Conservation (phyloP, 1,284 basidiomycete genomes). For the Retiboletus flavoniger region DNA sequence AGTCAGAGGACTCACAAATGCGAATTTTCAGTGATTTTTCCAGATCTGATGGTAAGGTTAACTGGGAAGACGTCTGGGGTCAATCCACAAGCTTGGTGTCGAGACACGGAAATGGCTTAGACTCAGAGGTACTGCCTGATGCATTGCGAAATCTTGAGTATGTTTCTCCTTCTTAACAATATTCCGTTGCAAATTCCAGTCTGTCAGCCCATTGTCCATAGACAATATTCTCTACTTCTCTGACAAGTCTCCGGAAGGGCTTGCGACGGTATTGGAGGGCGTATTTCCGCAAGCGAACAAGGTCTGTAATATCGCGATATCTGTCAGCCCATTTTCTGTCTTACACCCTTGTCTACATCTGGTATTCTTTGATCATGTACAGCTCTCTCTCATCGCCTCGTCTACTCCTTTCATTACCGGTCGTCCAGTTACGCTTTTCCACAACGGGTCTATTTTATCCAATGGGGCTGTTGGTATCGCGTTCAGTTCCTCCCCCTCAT, state of each 20-base stretch:
- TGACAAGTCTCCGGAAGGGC: conserved; percentile 61
- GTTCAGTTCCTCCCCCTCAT: conserved; percentile 35
- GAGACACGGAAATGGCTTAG: background rate
- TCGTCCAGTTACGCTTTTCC: conserved; percentile 73
- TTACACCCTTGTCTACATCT: background rate
- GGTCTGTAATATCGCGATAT: conserved; percentile 37
- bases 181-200: conserved; percentile 1
- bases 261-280: conserved; percentile 47
- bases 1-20: conserved; percentile 17
- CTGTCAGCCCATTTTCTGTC: conserved; percentile 1
- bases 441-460: conserved; percentile 55
- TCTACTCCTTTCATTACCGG: conserved; percentile 88
- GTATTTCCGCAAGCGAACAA: conserved; percentile 51
- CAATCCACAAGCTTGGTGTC: conserved; percentile 19
- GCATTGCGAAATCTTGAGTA: conserved; percentile 21
- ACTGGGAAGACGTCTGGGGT: conserved; percentile 58
- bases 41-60: conserved; percentile 28
- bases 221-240: conserved; percentile 56
- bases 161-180: conserved; percentile 1
- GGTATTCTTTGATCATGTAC: conserved; percentile 6
- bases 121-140: conserved; percentile 11
- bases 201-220: conserved; percentile 15
- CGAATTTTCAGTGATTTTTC: conserved; percentile 12
- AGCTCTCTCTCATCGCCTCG: conserved; percentile 73
- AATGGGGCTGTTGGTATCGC: conserved; percentile 77